A percentile compares a stretch with the other conserved stretches of the same genome.
phyloP scores from a whole-genome alignment of 805 yeast species.

The Cyberlindnera amylophila region DNA sequence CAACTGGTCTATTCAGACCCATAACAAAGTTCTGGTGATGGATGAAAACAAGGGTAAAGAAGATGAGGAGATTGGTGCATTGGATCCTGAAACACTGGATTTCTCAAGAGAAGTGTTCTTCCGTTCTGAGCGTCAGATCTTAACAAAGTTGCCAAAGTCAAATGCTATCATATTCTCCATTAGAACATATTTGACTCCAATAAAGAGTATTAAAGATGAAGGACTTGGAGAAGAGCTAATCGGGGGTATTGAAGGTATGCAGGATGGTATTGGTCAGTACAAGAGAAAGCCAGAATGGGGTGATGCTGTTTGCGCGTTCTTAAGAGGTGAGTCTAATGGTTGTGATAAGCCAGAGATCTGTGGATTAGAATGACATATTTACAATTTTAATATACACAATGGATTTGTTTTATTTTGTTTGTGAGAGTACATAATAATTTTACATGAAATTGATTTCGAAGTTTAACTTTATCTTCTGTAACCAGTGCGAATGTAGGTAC shows the following conservation, averaged over 20 bases:
- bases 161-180: conserved; percentile 47
- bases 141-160: conserved; percentile 48
- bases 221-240: conserved; percentile 48
- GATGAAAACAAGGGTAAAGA: conserved; percentile 38
- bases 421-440: no score
- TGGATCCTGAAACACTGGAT: conserved; percentile 32
- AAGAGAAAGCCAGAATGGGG: conserved; percentile 70
- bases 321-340: conserved; percentile 38
- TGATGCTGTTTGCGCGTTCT: conserved; percentile 47
- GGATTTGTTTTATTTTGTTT: no score
- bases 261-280: conserved; percentile 54
- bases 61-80: conserved; percentile 28
- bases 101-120: conserved; percentile 45
- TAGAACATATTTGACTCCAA: conserved; percentile 55
- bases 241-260: conserved; percentile 63
- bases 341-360: conserved; percentile 20
- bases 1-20: conserved; percentile 71
- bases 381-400: not conserved
- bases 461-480: no score
- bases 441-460: no score
- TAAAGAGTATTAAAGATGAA: conserved; percentile 43
- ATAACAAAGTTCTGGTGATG: conserved; percentile 45
- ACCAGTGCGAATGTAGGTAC: no score
- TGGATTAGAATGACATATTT: conserved; percentile 8
- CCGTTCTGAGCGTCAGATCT: conserved; percentile 57